Base-by-base conservation (phyloP, 495 filamentous ascomycete species). In the Aspergillus avenaceus region DNA sequence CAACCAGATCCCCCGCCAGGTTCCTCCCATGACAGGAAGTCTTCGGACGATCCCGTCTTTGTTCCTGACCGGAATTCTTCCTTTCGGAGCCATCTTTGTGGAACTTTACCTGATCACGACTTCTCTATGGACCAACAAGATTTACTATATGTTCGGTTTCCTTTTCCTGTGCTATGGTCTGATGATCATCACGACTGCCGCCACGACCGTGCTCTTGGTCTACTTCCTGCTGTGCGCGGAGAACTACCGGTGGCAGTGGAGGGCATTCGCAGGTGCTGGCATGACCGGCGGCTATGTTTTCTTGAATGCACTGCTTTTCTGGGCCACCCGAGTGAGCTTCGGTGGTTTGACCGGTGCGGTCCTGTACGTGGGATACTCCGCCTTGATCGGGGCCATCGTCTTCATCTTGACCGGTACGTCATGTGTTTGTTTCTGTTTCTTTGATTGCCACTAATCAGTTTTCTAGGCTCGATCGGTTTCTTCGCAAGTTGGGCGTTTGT, bases 61-160 rank as follows among this genome's bases (percentile, higher is more conserved):
- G 78, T 77, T 96, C 22, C 75, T 96, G 22, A 91, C 90, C 18
- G 95, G 93, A 26, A 83, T 97, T 43, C 76, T 97, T 12, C 95
- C 95, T 9, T 98, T 98, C 58, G 89, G 85, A 38, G 91, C 93
- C 38, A 97, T 98, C 69, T 96, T 95, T 53, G 90, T 97, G 32
- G 95, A 98, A 69, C 83, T 98, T 12, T 96, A 93, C 79, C 96
- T 96, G 69, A 96, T 98, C 72, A 93, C 97, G 88, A 91, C 84
- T 70, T 91, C 86, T 8, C 89, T 98, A 61, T 98, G 93, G 93
- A 91, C 90, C 67, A 88, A 83, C 75, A 92, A 92, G 74, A 89
- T 98, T 49, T 98, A 98, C 76, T 98, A 98, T 76, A 98, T 98
- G 93, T 98, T 98, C 58, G 93, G 93, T 24, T 98, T 98, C 78